phyloP scores from a whole-genome alignment of 1,139 yeast species.

The Yamadazyma taylorii region DNA sequence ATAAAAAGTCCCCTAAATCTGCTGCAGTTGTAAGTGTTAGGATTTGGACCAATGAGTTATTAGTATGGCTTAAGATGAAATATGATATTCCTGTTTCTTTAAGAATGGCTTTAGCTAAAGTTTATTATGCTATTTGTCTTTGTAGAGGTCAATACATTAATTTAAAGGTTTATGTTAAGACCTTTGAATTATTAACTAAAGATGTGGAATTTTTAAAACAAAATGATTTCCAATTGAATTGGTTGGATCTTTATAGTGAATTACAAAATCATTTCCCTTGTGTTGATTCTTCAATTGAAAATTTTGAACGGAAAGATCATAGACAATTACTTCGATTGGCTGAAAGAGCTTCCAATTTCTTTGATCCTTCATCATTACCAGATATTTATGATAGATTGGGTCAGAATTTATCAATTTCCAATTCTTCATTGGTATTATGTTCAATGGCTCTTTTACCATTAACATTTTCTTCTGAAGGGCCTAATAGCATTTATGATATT shows the following conservation, averaged over 20 bases:
- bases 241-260: conserved; percentile 49
- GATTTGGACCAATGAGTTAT: conserved; percentile 88
- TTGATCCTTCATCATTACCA: conserved; percentile 38
- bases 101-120: conserved; percentile 62
- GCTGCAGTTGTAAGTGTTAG: conserved; percentile 75
- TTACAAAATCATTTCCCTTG: conserved; percentile 34
- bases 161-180: conserved; percentile 60
- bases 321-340: conserved; percentile 46
- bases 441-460: conserved; percentile 58
- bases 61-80: conserved; percentile 78
- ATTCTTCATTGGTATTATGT: conserved; percentile 58
- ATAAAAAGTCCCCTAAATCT: conserved; percentile 62
- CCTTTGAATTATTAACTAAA: conserved; percentile 59
- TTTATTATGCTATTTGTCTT: conserved; percentile 71
- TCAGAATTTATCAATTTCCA: conserved; percentile 54
- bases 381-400: conserved; percentile 37
- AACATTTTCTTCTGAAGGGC: conserved; percentile 24
- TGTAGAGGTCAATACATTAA: conserved; percentile 74
- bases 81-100: conserved; percentile 74
- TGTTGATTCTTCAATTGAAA: conserved; percentile 30
- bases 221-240: conserved; percentile 49
- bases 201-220: conserved; percentile 43
- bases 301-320: conserved; percentile 43
- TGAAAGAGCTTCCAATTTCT: conserved; percentile 48
- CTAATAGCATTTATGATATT: conserved; percentile 35